Conservation (phyloP, 345 rosid species). For the Streptanthus diversifolius region DNA sequence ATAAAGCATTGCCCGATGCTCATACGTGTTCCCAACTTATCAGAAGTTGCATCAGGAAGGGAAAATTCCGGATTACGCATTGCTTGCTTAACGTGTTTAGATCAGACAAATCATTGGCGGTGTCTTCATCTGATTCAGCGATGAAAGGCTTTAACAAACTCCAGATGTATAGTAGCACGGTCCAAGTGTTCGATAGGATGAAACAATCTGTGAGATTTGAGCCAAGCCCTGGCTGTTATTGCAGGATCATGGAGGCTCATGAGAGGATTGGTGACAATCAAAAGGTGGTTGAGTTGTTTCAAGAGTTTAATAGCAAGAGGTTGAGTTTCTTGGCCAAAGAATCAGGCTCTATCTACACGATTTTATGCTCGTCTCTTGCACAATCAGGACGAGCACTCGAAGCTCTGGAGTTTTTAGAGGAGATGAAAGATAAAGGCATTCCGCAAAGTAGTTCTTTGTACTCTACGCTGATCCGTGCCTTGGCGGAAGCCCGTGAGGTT, state of each 20-base stretch:
- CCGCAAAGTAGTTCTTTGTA: conserved; percentile 44
- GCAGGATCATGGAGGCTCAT: conserved; percentile 65
- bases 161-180: conserved; percentile 72
- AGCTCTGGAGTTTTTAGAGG: conserved; percentile 55
- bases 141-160: conserved; percentile 76
- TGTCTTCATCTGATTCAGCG: conserved; percentile 56
- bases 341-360: conserved; percentile 38
- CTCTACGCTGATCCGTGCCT: conserved; percentile 52
- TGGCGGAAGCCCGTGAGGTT: conserved; percentile 43
- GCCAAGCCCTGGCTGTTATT: conserved; percentile 53
- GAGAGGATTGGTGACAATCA: conserved; percentile 43
- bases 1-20: conserved; percentile 55
- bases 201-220: conserved; percentile 39
- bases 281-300: conserved; percentile 54
- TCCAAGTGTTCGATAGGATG: conserved; percentile 47
- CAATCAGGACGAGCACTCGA: conserved; percentile 60
- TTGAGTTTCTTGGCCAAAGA: conserved; percentile 35
- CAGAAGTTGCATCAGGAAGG: conserved; percentile 47
- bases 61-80: conserved; percentile 52
- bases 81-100: conserved; percentile 47
- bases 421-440: conserved; percentile 54
- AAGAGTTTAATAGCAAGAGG: conserved; percentile 47
- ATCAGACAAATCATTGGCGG: conserved; percentile 37
- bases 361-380: conserved; percentile 52
- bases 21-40: conserved; percentile 56